Evolutionary conservation across 2,329 filamentous ascomycete species (phyloP).

Genomic region (Teratosphaeria nubilosa): DNA sequence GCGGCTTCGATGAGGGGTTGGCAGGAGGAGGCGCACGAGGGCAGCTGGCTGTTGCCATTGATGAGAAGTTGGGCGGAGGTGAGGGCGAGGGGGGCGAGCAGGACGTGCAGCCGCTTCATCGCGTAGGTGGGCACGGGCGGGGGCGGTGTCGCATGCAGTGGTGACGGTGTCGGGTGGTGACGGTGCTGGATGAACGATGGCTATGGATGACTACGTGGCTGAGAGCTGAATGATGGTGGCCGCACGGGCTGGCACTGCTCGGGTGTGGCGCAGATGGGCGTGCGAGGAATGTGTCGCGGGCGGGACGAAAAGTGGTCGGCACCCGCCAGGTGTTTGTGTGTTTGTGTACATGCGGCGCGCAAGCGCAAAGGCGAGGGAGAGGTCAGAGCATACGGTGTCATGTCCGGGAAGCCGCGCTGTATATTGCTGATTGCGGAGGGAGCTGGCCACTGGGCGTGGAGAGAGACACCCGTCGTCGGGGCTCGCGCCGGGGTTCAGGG

Average conservation of each 20-base stretch:
- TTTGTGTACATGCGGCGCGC: background rate
- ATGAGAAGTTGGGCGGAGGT: conserved; percentile 20
- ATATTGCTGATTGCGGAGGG: background rate
- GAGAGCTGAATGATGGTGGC: background rate
- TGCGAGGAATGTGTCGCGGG: background rate
- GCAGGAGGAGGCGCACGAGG: conserved; percentile 27
- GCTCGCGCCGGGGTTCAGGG: background rate
- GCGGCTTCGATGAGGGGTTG: conserved; percentile 49
- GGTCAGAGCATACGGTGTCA: background rate
- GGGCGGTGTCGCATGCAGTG: background rate
- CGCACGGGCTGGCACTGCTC: too few relatives aligned
- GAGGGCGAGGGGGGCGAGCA: conserved; percentile 7
- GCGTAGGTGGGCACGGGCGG: background rate
- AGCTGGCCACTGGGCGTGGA: background rate
- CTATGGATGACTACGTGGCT: background rate
- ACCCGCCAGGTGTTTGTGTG: background rate
- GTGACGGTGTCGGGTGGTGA: background rate
- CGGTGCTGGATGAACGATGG: background rate
- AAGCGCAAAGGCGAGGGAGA: background rate
- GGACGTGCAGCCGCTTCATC: background rate
- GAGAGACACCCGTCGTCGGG: background rate
- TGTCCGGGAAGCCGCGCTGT: background rate
- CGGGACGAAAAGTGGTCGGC: background rate
- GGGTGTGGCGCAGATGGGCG: background rate
- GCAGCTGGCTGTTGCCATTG: conserved; percentile 25